Percentiles rank a stretch among this genome's conserved stretches.
Conservation (phyloP, 2,329 filamentous ascomycete genomes). For the Myotisia sp. region DNA sequence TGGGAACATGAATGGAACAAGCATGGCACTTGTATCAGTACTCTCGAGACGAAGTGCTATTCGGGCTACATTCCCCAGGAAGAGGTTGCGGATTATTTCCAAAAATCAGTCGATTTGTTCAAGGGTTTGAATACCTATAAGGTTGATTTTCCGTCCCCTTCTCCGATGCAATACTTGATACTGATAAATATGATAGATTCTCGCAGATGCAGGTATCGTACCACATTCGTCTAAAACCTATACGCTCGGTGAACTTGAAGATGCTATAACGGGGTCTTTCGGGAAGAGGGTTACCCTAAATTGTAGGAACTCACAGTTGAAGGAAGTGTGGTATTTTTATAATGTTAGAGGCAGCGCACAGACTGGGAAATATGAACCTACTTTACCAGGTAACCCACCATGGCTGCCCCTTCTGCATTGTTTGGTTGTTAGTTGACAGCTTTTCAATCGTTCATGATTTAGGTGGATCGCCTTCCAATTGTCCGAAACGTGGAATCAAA, state of each 20-base stretch:
- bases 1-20: constrained; percentile 62
- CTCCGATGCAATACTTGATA: not conserved
- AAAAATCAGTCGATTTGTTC: constrained; percentile 41
- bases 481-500: constrained; percentile 48
- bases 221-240: constrained; percentile 39
- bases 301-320: constrained; percentile 35
- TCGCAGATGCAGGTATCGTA: constrained; percentile 41
- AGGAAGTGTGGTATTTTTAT: constrained; percentile 43
- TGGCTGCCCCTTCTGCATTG: too few relatives aligned
- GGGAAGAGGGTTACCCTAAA: constrained; percentile 37
- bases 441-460: too few relatives aligned
- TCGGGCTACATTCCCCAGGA: constrained; percentile 39
- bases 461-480: constrained; percentile 44
- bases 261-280: constrained; percentile 35
- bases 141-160: constrained; percentile 16
- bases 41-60: constrained; percentile 52
- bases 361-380: constrained; percentile 45
- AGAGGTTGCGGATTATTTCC: constrained; percentile 46
- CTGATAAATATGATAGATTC: constrained; percentile 11
- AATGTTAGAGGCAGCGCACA: constrained; percentile 43
- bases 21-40: constrained; percentile 59
- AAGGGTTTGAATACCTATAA: constrained; percentile 42
- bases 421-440: too few relatives aligned
- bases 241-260: constrained; percentile 36
- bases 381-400: constrained; percentile 30